These are phyloP conservation scores for Gamsiella multidivaricata DNA, from an alignment of 192 early-diverging fungal genomes.

Conservation along the genomic window DNA sequence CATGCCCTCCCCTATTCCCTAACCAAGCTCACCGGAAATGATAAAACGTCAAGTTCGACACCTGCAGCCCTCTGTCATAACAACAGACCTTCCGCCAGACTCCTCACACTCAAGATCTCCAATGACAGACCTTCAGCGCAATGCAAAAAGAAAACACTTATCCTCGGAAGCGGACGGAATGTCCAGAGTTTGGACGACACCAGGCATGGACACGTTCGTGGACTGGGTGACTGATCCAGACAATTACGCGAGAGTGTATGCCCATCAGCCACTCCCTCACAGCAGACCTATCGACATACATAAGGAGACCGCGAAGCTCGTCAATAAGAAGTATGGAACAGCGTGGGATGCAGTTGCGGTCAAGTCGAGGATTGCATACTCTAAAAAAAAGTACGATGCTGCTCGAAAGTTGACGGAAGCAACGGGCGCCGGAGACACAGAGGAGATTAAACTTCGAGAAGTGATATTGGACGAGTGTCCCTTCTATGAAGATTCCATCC, in stretches of 20 bases:
- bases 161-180: not conserved
- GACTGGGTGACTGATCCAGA: conserved; percentile 15
- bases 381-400: not conserved
- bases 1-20: not conserved
- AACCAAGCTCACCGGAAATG: not conserved
- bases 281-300: not conserved
- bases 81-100: not conserved
- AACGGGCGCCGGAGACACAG: not conserved
- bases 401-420: not conserved
- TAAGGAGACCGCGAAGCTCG: not conserved
- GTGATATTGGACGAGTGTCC: not conserved
- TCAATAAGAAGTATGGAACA: not conserved
- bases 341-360: not conserved
- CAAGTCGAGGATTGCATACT: conserved; percentile 7
- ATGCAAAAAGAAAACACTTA: not conserved
- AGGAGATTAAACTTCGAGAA: not conserved
- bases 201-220: conserved; percentile 9
- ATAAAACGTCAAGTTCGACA: not conserved
- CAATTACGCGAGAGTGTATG: not conserved
- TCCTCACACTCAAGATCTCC: not conserved
- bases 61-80: not conserved
- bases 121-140: not conserved
- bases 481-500: conserved; percentile 4
- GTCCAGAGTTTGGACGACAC: conserved; percentile 2
- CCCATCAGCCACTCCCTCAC: not conserved